Evolutionary conservation across 2,329 filamentous ascomycete genomes (phyloP).

Genomic region (Sporothrix protearum): DNA sequence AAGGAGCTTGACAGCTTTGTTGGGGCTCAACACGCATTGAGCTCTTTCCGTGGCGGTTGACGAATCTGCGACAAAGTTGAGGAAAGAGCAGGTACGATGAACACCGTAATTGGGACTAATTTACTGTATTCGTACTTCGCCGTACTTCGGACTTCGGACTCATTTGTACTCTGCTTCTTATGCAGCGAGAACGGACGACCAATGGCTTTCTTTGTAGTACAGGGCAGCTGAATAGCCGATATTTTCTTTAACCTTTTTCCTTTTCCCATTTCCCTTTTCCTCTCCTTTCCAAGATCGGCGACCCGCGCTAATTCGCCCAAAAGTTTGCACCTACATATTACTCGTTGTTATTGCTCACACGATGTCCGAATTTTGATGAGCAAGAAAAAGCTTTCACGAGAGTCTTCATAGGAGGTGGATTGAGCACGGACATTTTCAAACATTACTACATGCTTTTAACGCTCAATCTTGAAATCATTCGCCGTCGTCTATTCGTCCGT

Average conservation of each 20-base stretch:
- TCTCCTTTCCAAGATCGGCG: background rate
- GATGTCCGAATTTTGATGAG: background rate
- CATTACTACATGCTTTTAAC: background rate
- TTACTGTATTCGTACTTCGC: background rate
- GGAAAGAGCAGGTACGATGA: background rate
- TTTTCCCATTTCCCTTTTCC: too few species aligned
- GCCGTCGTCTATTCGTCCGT: background rate
- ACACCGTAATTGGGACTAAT: too few species aligned
- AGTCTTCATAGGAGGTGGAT: background rate
- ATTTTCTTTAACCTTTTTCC: too few species aligned
- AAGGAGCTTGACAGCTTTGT: background rate
- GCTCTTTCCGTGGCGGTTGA: background rate
- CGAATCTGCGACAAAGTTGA: background rate
- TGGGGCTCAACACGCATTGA: background rate
- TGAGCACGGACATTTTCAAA: background rate
- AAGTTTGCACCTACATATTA: background rate
- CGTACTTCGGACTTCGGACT: background rate
- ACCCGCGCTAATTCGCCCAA: background rate
- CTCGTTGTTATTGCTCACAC: background rate
- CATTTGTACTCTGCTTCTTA: too few species aligned
- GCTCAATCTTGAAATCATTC: slow-evolving; percentile 3
- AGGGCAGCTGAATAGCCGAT: background rate
- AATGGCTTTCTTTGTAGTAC: background rate
- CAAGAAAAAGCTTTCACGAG: background rate
- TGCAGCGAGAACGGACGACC: background rate